Conservation (phyloP, 441 rosid genomes). For the Bruguiera hainesii region DNA sequence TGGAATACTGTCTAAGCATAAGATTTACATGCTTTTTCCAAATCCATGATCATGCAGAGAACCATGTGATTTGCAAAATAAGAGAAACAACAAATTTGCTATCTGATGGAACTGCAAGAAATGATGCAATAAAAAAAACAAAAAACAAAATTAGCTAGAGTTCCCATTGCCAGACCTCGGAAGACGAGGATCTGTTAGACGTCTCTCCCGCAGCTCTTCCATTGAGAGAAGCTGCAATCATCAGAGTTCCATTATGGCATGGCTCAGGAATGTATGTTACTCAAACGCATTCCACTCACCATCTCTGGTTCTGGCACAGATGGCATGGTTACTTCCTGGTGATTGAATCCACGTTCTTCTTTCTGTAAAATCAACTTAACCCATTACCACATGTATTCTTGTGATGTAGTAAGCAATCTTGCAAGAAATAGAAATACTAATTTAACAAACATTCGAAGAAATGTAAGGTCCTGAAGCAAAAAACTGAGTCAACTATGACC, state of each 20-base stretch:
- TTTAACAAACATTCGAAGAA: neutral
- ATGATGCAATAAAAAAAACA: neutral
- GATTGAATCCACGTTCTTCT: conserved; percentile 72
- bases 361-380: conserved; percentile 42
- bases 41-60: neutral
- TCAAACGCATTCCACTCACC: conserved; percentile 36
- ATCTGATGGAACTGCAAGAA: neutral
- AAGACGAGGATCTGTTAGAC: conserved; percentile 75
- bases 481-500: conserved; percentile 1
- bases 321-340: conserved; percentile 69
- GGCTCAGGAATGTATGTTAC: too few relatives aligned
- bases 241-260: conserved; percentile 19
- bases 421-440: neutral
- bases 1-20: too few relatives aligned
- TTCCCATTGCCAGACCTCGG: conserved; percentile 53
- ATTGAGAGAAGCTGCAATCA: conserved; percentile 73
- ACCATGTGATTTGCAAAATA: neutral
- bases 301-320: conserved; percentile 70
- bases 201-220: conserved; percentile 80
- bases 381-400: conserved; percentile 14
- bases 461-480: neutral
- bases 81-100: neutral
- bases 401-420: conserved; percentile 12
- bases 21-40: neutral
- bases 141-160: neutral